Conservation (phyloP, 108 stramenopile genomes). For the Pseudonitzschia delicatissima region DNA sequence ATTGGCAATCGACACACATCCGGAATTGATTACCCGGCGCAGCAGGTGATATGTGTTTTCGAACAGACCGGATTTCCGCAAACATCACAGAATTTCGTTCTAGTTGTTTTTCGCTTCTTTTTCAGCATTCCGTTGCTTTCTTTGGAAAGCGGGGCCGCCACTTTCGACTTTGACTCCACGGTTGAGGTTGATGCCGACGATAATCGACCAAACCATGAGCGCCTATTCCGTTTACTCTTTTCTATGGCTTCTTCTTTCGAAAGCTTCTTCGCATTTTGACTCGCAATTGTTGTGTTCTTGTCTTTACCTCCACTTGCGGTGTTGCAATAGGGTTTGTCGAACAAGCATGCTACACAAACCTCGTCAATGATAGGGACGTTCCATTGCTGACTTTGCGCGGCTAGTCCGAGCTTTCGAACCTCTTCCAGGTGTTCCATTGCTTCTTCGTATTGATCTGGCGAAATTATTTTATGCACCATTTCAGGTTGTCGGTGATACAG, state of each 20-base stretch:
- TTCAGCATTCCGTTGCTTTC: neutral
- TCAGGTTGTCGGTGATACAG: constrained; percentile 14
- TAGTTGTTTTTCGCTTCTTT: constrained; percentile 1
- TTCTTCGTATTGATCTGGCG: constrained; percentile 9
- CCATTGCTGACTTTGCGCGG: constrained; percentile 21
- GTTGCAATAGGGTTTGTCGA: constrained; percentile 26
- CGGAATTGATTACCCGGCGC: constrained; percentile 19
- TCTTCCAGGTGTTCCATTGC: constrained; percentile 38
- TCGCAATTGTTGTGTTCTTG: neutral
- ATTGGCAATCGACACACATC: constrained; percentile 34
- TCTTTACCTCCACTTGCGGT: neutral
- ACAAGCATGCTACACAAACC: constrained; percentile 26
- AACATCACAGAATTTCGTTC: constrained; percentile 24
- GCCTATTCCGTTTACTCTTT: neutral
- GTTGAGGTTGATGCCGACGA: constrained; percentile 4
- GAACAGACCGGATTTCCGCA: constrained; percentile 35
- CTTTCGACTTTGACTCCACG: neutral
- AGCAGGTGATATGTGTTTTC: constrained; percentile 11
- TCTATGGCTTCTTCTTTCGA: neutral
- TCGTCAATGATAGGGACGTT: constrained; percentile 18
- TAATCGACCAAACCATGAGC: neutral
- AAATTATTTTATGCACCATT: constrained; percentile 23
- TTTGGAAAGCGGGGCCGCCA: neutral
- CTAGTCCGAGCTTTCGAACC: constrained; percentile 20
- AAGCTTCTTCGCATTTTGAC: neutral